phyloP scores from a whole-genome alignment of 192 early-diverging fungal species.

The Entomortierella lignicola region DNA sequence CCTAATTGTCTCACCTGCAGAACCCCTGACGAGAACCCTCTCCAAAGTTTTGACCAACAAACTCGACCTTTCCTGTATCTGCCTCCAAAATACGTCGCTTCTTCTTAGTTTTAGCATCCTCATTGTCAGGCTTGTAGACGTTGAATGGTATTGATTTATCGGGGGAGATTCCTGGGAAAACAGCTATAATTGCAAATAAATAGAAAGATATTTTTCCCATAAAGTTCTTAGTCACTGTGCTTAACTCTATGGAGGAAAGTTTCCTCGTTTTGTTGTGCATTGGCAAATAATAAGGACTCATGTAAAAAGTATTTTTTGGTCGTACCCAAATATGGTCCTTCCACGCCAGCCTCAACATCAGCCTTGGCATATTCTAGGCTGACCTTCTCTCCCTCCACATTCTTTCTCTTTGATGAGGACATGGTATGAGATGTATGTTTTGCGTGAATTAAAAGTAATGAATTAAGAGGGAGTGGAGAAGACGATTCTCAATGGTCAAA shows the following conservation, averaged over 20 bases:
- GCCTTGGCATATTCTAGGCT: constrained; percentile 25
- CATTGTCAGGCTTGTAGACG: constrained; percentile 48
- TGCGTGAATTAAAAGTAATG: neutral
- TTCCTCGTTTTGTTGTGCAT: too few species aligned
- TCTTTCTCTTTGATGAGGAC: constrained; percentile 53
- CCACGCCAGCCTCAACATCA: constrained; percentile 37
- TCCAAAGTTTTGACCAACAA: constrained; percentile 78
- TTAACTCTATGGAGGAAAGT: too few species aligned
- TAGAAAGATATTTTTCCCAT: too few species aligned
- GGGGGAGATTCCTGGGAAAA: constrained; percentile 63
- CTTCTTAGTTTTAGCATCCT: constrained; percentile 42
- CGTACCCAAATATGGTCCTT: constrained; percentile 48
- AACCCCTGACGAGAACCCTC: constrained; percentile 54
- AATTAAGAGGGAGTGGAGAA: neutral
- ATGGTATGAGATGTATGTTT: constrained; percentile 5
- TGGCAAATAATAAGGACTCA: neutral
- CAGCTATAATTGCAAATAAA: constrained; percentile 28
- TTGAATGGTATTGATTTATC: constrained; percentile 55
- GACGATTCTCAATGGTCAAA: neutral
- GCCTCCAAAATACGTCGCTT: constrained; percentile 67
- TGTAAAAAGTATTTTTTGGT: neutral
- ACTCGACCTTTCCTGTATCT: constrained; percentile 81
- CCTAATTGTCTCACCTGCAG: constrained; percentile 56
- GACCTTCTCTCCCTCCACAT: constrained; percentile 24
- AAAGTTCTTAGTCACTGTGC: too few species aligned